Evolutionary conservation across 139 green algal genomes (phyloP).

Genomic region (Klebsormidium nitens): DNA sequence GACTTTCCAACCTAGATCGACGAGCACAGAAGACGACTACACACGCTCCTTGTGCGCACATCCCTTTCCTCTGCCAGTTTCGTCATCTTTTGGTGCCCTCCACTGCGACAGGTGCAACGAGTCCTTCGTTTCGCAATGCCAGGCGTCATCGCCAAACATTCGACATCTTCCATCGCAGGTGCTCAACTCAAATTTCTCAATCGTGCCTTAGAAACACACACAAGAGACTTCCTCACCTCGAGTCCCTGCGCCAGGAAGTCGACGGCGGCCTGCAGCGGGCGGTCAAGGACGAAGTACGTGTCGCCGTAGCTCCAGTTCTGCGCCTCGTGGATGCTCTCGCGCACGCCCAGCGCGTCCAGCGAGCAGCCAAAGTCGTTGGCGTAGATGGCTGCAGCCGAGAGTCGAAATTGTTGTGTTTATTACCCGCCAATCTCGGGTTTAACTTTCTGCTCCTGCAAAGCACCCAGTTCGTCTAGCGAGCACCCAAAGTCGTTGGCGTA

Average conservation of each 20-base stretch:
- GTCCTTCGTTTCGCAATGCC: no score
- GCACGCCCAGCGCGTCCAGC: conserved; percentile 60
- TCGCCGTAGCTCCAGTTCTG: conserved; percentile 57
- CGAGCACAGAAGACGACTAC: no score
- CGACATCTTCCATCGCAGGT: no score
- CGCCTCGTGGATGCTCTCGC: conserved; percentile 73
- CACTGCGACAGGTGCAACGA: no score
- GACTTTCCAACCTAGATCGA: no score
- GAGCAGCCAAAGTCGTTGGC: conserved; percentile 77
- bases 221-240: no score
- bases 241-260: conserved; percentile 41
- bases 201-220: no score
- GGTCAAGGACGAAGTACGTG: conserved; percentile 71
- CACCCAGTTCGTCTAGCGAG: conserved; percentile 60
- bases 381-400: conserved; percentile 55
- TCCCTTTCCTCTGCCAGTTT: no score
- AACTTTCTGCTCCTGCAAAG: not conserved
- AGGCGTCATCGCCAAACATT: no score
- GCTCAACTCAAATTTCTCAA: no score
- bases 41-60: no score
- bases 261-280: conserved; percentile 49
- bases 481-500: conserved; percentile 83
- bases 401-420: conserved; percentile 34
- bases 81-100: no score
- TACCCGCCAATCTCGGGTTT: not conserved